Evolutionary conservation across 2,329 filamentous ascomycete genomes (phyloP).

Genomic region (Trichoderma atrobrunneum): DNA sequence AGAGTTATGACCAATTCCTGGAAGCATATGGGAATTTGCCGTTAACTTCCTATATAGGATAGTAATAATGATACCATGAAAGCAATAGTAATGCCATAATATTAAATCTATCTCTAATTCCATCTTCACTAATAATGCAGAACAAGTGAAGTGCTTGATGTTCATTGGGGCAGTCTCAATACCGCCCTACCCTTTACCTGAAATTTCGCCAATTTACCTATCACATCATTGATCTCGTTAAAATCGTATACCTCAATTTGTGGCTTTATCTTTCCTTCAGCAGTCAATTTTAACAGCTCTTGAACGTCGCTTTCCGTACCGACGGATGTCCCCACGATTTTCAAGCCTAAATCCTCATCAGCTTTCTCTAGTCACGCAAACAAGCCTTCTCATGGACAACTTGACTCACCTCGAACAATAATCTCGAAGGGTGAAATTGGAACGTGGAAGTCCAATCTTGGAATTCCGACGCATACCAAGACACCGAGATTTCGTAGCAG

Average conservation of each 20-base stretch:
- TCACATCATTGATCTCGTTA: not conserved
- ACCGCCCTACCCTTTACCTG: not conserved
- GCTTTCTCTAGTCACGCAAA: not conserved
- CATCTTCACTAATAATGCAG: not conserved
- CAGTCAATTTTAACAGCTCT: conserved; percentile 2
- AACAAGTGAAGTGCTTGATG: not conserved
- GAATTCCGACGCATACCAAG: conserved; percentile 5
- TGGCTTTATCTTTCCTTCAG: conserved; percentile 29
- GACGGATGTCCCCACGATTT: conserved; percentile 9
- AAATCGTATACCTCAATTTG: not conserved
- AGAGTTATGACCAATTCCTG: not conserved
- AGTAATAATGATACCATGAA: not conserved
- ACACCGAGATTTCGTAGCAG: not conserved
- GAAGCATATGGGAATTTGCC: not conserved
- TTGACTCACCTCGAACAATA: not conserved
- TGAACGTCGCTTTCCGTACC: conserved; percentile 10
- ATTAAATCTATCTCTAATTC: not conserved
- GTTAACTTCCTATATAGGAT: not conserved
- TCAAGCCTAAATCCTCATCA: not conserved
- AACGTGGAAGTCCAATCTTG: not conserved
- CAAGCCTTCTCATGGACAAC: not conserved
- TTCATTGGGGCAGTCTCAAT: not conserved
- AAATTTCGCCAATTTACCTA: not conserved
- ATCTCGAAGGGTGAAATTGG: conserved; percentile 1
- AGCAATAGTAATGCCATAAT: not conserved